These are phyloP conservation scores for Phellopilus nigrolimitatus DNA, from an alignment of 1,284 basidiomycete species.

Conservation along the genomic window DNA sequence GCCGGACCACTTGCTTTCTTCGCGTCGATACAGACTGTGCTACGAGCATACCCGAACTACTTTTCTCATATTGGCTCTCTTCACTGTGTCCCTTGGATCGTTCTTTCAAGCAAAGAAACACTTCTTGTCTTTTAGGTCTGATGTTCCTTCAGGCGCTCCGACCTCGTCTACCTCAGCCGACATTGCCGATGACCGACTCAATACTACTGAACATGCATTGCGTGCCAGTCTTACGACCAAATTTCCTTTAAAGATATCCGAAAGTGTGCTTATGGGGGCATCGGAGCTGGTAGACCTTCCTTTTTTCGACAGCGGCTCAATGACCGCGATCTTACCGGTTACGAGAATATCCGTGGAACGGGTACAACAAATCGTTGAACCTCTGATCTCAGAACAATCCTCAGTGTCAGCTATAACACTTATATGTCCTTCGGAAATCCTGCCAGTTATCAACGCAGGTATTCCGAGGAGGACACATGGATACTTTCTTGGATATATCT, in stretches of 20 bases:
- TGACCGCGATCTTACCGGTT: constrained; percentile 15
- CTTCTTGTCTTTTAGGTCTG: not conserved
- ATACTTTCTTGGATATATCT: constrained; percentile 14
- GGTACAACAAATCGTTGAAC: constrained; percentile 9
- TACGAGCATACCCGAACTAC: not conserved
- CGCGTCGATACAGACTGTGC: not conserved
- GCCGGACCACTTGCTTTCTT: not conserved
- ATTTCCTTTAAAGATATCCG: not conserved
- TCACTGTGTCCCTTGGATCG: not conserved
- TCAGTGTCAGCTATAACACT: constrained; percentile 14
- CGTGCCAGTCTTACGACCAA: not conserved
- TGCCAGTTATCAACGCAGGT: not conserved
- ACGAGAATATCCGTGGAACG: not conserved
- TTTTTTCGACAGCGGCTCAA: constrained; percentile 15
- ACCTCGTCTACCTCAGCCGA: not conserved
- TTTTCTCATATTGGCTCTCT: not conserved
- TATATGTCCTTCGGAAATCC: constrained; percentile 3
- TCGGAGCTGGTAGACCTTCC: constrained; percentile 12
- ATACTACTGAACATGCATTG: not conserved
- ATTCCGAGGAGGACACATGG: constrained; percentile 1
- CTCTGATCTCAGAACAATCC: constrained; percentile 12
- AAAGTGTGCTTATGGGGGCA: not conserved
- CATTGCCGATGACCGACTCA: not conserved
- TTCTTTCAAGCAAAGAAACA: not conserved
- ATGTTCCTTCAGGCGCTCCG: not conserved